Conservation (phyloP, 371 early-diverging fungal species). For the Apophysomyces ossiformis region DNA sequence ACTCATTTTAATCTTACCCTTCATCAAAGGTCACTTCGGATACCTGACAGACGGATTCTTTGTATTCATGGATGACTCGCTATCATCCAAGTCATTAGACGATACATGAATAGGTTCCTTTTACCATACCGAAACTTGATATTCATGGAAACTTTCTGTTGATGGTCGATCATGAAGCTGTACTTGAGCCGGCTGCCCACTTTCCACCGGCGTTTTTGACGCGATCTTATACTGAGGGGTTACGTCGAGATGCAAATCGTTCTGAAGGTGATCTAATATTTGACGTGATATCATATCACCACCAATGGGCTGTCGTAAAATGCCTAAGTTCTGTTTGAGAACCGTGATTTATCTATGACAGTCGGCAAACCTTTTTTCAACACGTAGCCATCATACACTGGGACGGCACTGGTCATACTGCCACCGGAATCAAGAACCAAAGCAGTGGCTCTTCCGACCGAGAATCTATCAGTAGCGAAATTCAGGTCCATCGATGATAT, state of each 20-base stretch:
- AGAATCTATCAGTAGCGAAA: conserved; percentile 65
- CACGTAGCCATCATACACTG: conserved; percentile 95
- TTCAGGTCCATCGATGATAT: neutral
- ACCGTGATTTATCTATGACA: neutral
- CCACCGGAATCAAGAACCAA: conserved; percentile 94
- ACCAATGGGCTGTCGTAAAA: conserved; percentile 77
- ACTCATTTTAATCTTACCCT: conserved; percentile 49
- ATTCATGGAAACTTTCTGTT: conserved; percentile 68
- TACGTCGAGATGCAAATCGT: conserved; percentile 62
- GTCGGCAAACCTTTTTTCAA: conserved; percentile 76
- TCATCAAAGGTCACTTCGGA: conserved; percentile 75
- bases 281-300: conserved; percentile 86
- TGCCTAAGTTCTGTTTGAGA: conserved; percentile 39
- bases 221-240: conserved; percentile 87
- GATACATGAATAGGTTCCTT: neutral
- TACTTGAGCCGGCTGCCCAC: conserved; percentile 67
- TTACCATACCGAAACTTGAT: conserved; percentile 61
- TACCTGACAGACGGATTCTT: conserved; percentile 91
- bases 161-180: conserved; percentile 62
- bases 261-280: conserved; percentile 68
- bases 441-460: conserved; percentile 87
- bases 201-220: conserved; percentile 74
- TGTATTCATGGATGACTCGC: conserved; percentile 84
- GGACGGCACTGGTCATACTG: conserved; percentile 84
- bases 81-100: conserved; percentile 17